These are phyloP conservation scores for Cyclotella sp. DNA, from an alignment of 108 stramenopile genomes.

Conservation along the genomic window DNA sequence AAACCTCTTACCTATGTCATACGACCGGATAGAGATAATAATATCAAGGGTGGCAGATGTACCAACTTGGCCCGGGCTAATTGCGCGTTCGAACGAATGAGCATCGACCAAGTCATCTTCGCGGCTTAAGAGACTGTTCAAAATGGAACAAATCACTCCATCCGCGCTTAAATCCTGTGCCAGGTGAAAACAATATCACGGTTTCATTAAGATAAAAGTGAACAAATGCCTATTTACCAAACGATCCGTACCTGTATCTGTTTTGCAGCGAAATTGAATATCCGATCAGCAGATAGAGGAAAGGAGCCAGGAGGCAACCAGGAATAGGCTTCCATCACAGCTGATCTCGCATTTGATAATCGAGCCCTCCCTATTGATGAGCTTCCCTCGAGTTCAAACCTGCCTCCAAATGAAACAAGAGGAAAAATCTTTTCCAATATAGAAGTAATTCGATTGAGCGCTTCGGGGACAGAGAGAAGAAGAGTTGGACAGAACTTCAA, in stretches of 20 bases:
- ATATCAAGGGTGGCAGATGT: constrained; percentile 65
- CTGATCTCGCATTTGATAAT: constrained; percentile 77
- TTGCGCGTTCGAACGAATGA: constrained; percentile 62
- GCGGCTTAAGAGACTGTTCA: constrained; percentile 63
- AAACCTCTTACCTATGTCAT: constrained; percentile 58
- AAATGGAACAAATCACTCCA: constrained; percentile 73
- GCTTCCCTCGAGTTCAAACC: constrained; percentile 56
- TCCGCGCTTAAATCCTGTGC: constrained; percentile 51
- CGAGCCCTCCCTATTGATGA: constrained; percentile 57
- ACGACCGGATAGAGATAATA: constrained; percentile 59
- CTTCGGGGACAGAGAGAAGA: constrained; percentile 82
- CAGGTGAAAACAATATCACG: neutral
- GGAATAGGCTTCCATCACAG: constrained; percentile 86
- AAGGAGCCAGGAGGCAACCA: constrained; percentile 92
- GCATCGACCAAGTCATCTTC: constrained; percentile 81
- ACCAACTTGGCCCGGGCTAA: constrained; percentile 65
- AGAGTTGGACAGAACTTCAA: constrained; percentile 78
- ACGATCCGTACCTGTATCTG: constrained; percentile 65
- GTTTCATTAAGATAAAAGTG: neutral
- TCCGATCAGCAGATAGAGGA: constrained; percentile 79
- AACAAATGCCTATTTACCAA: neutral
- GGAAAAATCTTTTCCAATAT: constrained; percentile 80
- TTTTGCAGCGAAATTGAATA: constrained; percentile 76
- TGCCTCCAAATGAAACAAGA: constrained; percentile 63
- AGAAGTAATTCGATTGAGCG: constrained; percentile 67